A percentile compares a stretch with the other conserved stretches of the same genome.
phyloP scores from a whole-genome alignment of 1,139 yeast genomes.

The Hyphopichia burtonii region DNA sequence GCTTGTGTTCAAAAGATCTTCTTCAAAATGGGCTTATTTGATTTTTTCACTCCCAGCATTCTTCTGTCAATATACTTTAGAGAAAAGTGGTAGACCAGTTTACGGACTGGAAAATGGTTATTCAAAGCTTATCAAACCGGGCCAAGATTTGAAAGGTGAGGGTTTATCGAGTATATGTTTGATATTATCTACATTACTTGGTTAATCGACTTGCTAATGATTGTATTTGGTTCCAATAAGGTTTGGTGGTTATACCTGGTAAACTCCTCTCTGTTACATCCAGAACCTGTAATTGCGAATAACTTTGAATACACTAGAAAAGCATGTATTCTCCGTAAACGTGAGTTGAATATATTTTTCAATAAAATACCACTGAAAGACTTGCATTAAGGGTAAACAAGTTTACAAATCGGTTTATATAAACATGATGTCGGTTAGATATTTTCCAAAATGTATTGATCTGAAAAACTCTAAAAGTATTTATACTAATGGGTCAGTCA shows the following conservation, averaged over 20 bases:
- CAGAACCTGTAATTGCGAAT: too few species aligned
- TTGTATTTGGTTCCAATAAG: constrained; percentile 54
- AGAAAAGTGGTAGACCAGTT: constrained; percentile 65
- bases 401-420: too few species aligned
- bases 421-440: too few species aligned
- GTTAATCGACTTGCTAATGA: constrained; percentile 55
- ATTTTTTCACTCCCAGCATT: constrained; percentile 59
- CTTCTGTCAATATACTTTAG: constrained; percentile 55
- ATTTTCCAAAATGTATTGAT: too few species aligned
- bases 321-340: too few species aligned
- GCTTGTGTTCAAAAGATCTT: constrained; percentile 54
- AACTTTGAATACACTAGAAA: too few species aligned
- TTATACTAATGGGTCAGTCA: too few species aligned
- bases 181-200: constrained; percentile 74
- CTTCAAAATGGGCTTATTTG: constrained; percentile 49
- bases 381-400: too few species aligned
- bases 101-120: constrained; percentile 39
- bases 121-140: constrained; percentile 49
- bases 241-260: constrained; percentile 58
- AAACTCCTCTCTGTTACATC: too few species aligned
- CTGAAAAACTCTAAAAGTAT: too few species aligned
- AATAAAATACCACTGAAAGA: too few species aligned
- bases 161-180: constrained; percentile 77
- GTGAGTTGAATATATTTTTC: too few species aligned
- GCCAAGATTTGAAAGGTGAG: constrained; percentile 61